phyloP scores from a whole-genome alignment of 2,329 filamentous ascomycete genomes.

The Penicillium crustosum region DNA sequence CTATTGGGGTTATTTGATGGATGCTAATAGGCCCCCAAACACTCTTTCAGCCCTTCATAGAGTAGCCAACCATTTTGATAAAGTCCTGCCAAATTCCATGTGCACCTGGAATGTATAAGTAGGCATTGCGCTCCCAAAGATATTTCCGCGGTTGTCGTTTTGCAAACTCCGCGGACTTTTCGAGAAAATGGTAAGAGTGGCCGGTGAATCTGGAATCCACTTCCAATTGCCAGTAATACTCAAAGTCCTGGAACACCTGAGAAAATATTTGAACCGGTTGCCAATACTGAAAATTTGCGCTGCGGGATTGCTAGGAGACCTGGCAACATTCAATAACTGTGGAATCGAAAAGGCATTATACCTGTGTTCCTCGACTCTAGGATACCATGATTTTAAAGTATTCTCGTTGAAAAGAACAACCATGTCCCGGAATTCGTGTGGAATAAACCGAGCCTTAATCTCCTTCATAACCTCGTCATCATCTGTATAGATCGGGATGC shows the following conservation, averaged over 20 bases:
- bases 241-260: slow-evolving; percentile 70
- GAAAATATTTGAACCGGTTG: slow-evolving; percentile 74
- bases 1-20: slow-evolving; percentile 29
- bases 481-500: not conserved
- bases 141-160: slow-evolving; percentile 57
- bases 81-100: not conserved
- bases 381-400: slow-evolving; percentile 6
- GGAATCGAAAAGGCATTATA: slow-evolving; percentile 2
- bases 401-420: slow-evolving; percentile 3
- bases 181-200: slow-evolving; percentile 73
- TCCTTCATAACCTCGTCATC: not conserved
- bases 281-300: slow-evolving; percentile 52
- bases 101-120: slow-evolving; percentile 34
- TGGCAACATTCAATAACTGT: not conserved
- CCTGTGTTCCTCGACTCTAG: slow-evolving; percentile 6
- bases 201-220: slow-evolving; percentile 73
- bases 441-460: not conserved
- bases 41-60: not conserved
- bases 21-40: not conserved
- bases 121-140: slow-evolving; percentile 58
- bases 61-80: not conserved
- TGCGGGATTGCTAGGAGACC: not conserved
- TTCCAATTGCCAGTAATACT: slow-evolving; percentile 80
- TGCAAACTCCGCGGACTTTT: slow-evolving; percentile 59
- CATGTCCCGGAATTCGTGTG: slow-evolving; percentile 3